Conservation (phyloP, 345 rosid species). For the Passiflora organensis region DNA sequence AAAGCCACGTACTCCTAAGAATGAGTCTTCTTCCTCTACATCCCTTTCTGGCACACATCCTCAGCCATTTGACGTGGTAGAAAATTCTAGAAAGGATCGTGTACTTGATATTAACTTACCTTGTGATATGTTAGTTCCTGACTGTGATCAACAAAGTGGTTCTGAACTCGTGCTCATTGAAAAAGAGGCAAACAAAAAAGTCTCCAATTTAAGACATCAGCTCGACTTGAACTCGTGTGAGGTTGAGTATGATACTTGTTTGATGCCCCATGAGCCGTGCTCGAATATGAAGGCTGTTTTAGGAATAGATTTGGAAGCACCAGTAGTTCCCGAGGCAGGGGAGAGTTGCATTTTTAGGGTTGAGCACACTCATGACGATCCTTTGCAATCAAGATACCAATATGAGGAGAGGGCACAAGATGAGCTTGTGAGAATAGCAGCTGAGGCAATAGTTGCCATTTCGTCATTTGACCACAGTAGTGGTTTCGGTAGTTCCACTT, state of each 20-base stretch:
- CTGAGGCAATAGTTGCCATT: conserved; percentile 73
- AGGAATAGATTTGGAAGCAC: conserved; percentile 80
- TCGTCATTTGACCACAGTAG: conserved; percentile 32
- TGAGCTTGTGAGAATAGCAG: conserved; percentile 53
- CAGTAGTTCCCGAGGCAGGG: conserved; percentile 47
- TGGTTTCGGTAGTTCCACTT: conserved; percentile 31
- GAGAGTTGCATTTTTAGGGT: conserved; percentile 34
- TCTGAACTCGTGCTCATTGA: conserved; percentile 31
- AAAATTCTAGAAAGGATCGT: conserved; percentile 35
- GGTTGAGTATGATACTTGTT: conserved; percentile 59
- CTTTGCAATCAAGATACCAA: conserved; percentile 20
- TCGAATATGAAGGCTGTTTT: conserved; percentile 32
- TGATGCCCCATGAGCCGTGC: conserved; percentile 24
- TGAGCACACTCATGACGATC: conserved; percentile 29
- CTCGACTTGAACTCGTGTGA: conserved; percentile 71
- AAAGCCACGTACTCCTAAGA: conserved; percentile 34
- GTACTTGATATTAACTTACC: conserved; percentile 79
- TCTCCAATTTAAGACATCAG: conserved; percentile 32
- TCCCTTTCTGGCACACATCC: conserved; percentile 28
- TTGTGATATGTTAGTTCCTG: conserved; percentile 48
- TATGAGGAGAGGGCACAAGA: conserved; percentile 28
- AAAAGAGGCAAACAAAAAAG: conserved; percentile 34
- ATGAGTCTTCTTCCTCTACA: conserved; percentile 33
- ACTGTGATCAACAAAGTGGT: conserved; percentile 26
- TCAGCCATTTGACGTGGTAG: conserved; percentile 33